Evolutionary conservation across 257 asterid species (phyloP), one percentile per base, ranked within the genome.

Genomic region (Solanum etuberosum): DNA sequence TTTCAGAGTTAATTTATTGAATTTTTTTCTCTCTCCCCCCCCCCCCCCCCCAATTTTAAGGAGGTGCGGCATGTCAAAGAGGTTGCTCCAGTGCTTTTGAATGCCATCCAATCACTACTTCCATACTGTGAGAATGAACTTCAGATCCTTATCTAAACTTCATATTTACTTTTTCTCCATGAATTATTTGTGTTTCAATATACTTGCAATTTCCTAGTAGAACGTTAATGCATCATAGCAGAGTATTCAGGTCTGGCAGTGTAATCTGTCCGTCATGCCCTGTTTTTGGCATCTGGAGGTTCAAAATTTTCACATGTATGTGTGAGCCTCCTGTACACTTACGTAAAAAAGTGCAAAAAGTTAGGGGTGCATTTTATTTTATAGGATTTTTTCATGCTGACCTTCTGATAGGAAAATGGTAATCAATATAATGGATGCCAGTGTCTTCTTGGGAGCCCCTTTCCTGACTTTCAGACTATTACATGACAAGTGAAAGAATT

Each of bases 41-140:
- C 5, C 21, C 18, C 23, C 68, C 31, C 18, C 48, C 12, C 34
- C 27, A 5, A 63, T 82, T 85, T 90, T 42, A 88, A 97, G 99
- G 99, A 96, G 95, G 99, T 97, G 84, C 93, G 92, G 83, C 98
- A 93, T 87, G 97, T 97, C 91, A 95, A 94, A 95, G 95, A 92
- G 89, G 97, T 97, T 89, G 92, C 95, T 87, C 98, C 99, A 46
- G 92, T 91, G 72, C 89, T 96, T 93, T 91, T 97, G 94, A 93
- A 90, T 87, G 98, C 98, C 76, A 89, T 96, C 90, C 99, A 92
- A 83, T 91, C 98, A 18, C 89, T 97, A 88, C 92, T 96, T 48
- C 97, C 94, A 29, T 93, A 92, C 89, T 96, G 99, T 97, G 90
- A 93, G 99, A 85, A 89, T 86, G 88, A 87, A 87, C 84, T 87